Evolutionary conservation across 2,329 filamentous ascomycete genomes (phyloP).

Genomic region (Graphiopsis chlorocephala): DNA sequence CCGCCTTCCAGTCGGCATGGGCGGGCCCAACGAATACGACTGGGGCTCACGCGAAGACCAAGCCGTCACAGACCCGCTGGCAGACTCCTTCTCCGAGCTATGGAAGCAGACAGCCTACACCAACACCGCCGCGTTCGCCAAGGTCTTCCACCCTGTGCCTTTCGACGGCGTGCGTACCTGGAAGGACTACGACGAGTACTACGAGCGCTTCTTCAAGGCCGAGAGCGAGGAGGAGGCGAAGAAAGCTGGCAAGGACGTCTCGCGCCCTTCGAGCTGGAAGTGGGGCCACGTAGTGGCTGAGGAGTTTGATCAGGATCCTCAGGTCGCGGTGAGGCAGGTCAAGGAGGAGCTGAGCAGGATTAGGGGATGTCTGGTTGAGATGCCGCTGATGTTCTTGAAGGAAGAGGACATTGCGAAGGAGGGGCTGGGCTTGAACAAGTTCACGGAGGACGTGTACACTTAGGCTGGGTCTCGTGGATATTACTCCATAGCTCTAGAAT

Average conservation of each 20-base stretch:
- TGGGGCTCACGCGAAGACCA: slow-evolving; percentile 46
- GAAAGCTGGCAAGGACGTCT: slow-evolving; percentile 43
- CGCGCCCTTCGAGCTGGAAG: slow-evolving; percentile 60
- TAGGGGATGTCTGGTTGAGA: slow-evolving; percentile 67
- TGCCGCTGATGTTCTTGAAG: slow-evolving; percentile 84
- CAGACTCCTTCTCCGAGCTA: slow-evolving; percentile 63
- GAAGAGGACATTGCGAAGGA: slow-evolving; percentile 84
- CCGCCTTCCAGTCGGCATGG: slow-evolving; percentile 56
- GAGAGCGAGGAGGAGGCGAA: slow-evolving; percentile 33
- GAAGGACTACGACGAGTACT: slow-evolving; percentile 72
- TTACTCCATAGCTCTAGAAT: too few species aligned
- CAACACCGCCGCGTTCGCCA: slow-evolving; percentile 78
- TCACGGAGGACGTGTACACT: slow-evolving; percentile 50
- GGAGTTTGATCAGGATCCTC: slow-evolving; percentile 44
- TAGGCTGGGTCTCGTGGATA: slow-evolving; percentile 21
- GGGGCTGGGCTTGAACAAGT: slow-evolving; percentile 59
- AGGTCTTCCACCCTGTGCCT: slow-evolving; percentile 78
- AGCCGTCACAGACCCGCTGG: slow-evolving; percentile 71
- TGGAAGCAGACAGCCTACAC: slow-evolving; percentile 71
- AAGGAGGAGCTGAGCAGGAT: slow-evolving; percentile 71
- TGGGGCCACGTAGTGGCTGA: slow-evolving; percentile 79
- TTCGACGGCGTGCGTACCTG: slow-evolving; percentile 66
- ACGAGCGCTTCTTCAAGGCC: slow-evolving; percentile 59
- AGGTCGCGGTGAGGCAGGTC: slow-evolving; percentile 43
- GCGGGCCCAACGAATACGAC: slow-evolving; percentile 51